These are phyloP conservation scores for Vanrija sp. DNA, from an alignment of 1,284 basidiomycete species.

Conservation along the genomic window DNA sequence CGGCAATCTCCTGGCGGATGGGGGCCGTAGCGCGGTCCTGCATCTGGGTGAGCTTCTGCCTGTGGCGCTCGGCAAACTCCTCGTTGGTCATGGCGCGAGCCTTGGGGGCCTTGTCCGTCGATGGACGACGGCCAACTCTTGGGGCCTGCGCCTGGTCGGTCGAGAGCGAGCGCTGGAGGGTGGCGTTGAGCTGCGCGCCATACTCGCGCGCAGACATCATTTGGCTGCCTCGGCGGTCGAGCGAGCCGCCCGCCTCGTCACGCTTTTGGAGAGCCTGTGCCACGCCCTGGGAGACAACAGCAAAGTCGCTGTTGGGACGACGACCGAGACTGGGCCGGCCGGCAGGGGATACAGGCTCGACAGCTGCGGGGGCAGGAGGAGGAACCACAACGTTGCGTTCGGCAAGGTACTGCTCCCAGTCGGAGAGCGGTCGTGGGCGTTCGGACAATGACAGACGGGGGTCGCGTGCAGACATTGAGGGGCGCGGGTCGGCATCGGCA, in stretches of 20 bases:
- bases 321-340: background rate
- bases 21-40: conserved; percentile 40
- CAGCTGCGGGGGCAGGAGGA: background rate
- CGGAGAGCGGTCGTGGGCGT: conserved; percentile 5
- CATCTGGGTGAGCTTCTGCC: conserved; percentile 36
- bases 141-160: background rate
- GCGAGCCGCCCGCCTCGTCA: background rate
- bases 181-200: conserved; percentile 8
- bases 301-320: background rate
- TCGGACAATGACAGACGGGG: background rate
- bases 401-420: conserved; percentile 41
- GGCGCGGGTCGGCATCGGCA: background rate
- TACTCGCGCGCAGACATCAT: conserved; percentile 9
- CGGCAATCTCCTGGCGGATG: conserved; percentile 33
- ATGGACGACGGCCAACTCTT: background rate
- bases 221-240: background rate
- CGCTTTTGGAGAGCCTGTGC: conserved; percentile 6
- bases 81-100: conserved; percentile 41
- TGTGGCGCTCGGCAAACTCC: conserved; percentile 45
- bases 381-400: conserved; percentile 36
- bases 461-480: background rate
- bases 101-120: background rate
- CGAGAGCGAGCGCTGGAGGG: background rate
- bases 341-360: background rate
- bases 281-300: conserved; percentile 12